Percentiles rank a stretch among this genome's conserved stretches.
phyloP scores from a whole-genome alignment of 2,329 filamentous ascomycete species.

The Pseudopithomyces maydicus region DNA sequence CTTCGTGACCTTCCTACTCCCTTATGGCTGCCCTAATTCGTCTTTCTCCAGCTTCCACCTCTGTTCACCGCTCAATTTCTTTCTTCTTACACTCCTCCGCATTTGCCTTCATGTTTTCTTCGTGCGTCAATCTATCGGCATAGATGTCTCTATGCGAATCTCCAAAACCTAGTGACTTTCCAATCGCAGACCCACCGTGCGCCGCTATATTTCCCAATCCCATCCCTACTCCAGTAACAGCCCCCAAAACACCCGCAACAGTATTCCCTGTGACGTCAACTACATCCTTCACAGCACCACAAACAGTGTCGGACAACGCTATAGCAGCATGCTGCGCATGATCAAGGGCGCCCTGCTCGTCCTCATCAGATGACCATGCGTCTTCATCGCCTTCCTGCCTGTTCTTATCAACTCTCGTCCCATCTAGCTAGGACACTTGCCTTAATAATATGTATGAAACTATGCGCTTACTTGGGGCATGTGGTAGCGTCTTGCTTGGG shows the following conservation, averaged over 20 bases:
- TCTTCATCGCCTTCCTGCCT: not conserved
- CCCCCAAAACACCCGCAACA: slow-evolving; percentile 13
- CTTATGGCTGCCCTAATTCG: not conserved
- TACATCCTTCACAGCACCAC: slow-evolving; percentile 20
- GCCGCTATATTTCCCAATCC: slow-evolving; percentile 6
- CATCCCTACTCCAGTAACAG: slow-evolving; percentile 11
- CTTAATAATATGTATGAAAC: no score
- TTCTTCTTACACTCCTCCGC: not conserved
- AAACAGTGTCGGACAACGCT: slow-evolving; percentile 13
- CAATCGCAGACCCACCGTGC: slow-evolving; percentile 10
- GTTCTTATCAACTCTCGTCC: not conserved
- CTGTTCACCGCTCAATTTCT: not conserved
- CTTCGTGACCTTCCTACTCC: not conserved
- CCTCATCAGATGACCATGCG: not conserved
- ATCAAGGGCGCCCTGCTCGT: not conserved
- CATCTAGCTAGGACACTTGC: not conserved
- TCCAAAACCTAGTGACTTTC: slow-evolving; percentile 3
- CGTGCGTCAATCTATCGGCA: not conserved
- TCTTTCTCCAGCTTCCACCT: not conserved
- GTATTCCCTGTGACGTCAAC: slow-evolving; percentile 20
- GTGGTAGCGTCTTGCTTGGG: slow-evolving; percentile 8
- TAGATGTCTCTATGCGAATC: not conserved
- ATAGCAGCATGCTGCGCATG: slow-evolving; percentile 15
- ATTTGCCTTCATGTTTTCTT: slow-evolving; percentile 1
- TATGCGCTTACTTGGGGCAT: not conserved